phyloP scores from a whole-genome alignment of 2,329 filamentous ascomycete genomes.

The Rhynchosporium secalis region DNA sequence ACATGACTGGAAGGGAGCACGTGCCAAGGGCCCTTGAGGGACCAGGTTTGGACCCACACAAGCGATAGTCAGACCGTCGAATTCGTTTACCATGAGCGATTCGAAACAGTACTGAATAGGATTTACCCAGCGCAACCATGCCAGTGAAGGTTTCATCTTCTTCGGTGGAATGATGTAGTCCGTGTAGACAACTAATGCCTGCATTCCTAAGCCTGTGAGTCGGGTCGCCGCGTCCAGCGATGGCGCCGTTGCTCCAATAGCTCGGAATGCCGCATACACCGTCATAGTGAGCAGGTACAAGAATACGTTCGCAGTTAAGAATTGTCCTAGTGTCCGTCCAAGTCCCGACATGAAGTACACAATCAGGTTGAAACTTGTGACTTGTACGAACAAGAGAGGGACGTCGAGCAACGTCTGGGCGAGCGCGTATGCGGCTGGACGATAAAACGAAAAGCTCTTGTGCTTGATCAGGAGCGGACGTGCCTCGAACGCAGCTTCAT shows the following conservation, averaged over 20 bases:
- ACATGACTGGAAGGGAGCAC: neutral
- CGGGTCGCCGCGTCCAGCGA: neutral
- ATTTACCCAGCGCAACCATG: neutral
- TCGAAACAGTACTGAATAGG: neutral
- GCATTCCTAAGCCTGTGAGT: neutral
- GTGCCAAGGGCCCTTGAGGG: neutral
- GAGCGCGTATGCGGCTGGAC: neutral
- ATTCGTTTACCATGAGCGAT: constrained; percentile 1
- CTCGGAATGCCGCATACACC: neutral
- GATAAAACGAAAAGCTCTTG: neutral
- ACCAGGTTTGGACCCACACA: neutral
- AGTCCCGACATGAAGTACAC: neutral
- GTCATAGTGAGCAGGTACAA: neutral
- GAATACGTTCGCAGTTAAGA: neutral
- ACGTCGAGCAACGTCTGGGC: neutral
- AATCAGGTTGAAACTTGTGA: neutral
- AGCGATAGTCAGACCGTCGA: neutral
- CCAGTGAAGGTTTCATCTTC: neutral
- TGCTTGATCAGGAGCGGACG: constrained; percentile 4
- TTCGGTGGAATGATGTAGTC: neutral
- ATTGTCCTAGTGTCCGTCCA: neutral
- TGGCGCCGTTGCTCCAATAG: neutral
- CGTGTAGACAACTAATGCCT: neutral
- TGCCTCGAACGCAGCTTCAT: neutral
- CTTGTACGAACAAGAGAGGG: neutral